Base-by-base conservation (phyloP, 176 grass and related monocot genomes). In the Triticum monococcum region DNA sequence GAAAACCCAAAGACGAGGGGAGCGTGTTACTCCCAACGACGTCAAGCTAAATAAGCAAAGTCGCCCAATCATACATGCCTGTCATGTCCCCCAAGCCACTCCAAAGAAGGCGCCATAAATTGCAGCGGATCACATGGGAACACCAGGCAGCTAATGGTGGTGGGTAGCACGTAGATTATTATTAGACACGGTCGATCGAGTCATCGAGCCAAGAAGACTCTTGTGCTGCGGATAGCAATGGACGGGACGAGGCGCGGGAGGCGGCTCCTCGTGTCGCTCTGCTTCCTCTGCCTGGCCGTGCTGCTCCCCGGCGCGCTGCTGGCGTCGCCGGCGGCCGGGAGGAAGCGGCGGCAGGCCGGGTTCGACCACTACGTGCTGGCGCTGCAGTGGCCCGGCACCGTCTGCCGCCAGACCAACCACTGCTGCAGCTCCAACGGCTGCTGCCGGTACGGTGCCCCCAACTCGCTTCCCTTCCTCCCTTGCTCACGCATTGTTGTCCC, bases 391-490 rank as follows among this genome's bases (percentile, higher is more conserved):
- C 93, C 95, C 7, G 95, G 95, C 86, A 92, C 91, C 68, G 86
- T 95, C 52, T 98, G 95, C 85, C 79, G 74, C 11, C 23, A 68
- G 41, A 95, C 94, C 82, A 91, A 70, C 90, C 85, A 90, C 46
- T 96, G 94, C 83, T 99, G 97, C 90, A 83, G 83, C 77, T 82
- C 87, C 86, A 99, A 99, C 85, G 97, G 89, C 62, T 96, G 97
- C 84, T 99, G 97, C 97, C 57, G 97, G 94, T 91, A 54, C n/a
- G 87, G 90, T 85, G 59, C 69, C 36, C 33, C 11, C 22, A 20
- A 1, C 31, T 41, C 16, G 13, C 22, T 26, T 16, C 4, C 5
- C 12, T 30, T n/a, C 14, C 62, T 59, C 37, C 0, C 2, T 7
- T 14, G 22, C 38, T 6, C 5, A 54, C 50, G 50, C 14, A 5